Evolutionary conservation across 257 asterid genomes (phyloP), one percentile per base, ranked within the genome.

Genomic region (Orobanche coerulescens): DNA sequence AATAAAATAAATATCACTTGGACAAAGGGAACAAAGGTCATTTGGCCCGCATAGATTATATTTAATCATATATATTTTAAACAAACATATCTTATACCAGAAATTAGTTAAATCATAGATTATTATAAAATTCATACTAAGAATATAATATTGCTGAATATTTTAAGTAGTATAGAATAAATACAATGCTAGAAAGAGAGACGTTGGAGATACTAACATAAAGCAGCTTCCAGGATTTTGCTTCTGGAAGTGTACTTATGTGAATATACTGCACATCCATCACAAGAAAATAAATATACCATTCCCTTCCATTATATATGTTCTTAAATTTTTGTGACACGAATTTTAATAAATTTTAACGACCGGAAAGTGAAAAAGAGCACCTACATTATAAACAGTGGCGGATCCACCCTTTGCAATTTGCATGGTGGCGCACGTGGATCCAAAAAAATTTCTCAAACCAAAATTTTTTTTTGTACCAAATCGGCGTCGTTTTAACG

Each of bases 201-300:
- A 70, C 86, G 67, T 75, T 60, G 83, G 81, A n/a, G n/a, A 81
- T 81, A 44, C 85, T 61, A 71, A 46, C n/a, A 63, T 53, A 28
- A 37, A 18, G 94, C 86, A 81, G 81, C 82, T 84, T 82, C 94
- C 69, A 14, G 86, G 84, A 75, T 79, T 71, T 69, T 75, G 76
- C 79, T 54, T 34, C 36, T 65, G 70, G 54, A 67, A 65, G 73
- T 47, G 79, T 66, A 68, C 67, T 66, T 53, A 58, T 73, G 61
- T 58, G 56, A 52, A 42, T 49, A 58, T 68, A 69, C n/a, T 5
- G 13, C 13, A 39, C 2, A 61, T 64, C 39, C 51, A 64, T 67
- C 39, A 15, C 19, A 14, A 64, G 26, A 47, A 18, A 33, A 3
- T n/a, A n/a, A n/a, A n/a, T n/a, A n/a, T n/a, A n/a, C n/a, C n/a